Evolutionary conservation across 1,284 basidiomycete species (phyloP).

Genomic region (Quambalaria eucalypti): DNA sequence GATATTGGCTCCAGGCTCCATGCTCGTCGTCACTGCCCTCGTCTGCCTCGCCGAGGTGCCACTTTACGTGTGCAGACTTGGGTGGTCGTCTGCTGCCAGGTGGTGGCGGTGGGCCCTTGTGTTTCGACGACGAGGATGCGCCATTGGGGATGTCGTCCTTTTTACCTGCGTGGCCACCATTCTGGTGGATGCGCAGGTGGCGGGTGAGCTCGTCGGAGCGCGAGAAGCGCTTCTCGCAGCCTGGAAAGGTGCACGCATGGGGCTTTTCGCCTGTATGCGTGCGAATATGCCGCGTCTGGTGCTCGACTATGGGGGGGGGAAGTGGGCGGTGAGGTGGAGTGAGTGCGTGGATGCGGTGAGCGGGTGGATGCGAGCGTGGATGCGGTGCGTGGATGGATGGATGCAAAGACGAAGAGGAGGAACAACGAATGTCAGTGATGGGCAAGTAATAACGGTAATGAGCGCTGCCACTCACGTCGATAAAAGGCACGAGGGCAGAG

Average conservation of each 20-base stretch:
- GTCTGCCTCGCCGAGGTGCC: conserved; percentile 17
- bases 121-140: not conserved
- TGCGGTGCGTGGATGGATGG: conserved; percentile 1
- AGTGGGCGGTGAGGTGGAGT: not conserved
- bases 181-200: conserved; percentile 82
- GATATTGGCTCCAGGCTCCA: conserved; percentile 2
- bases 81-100: not conserved
- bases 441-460: too few relatives aligned
- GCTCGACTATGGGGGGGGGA: conserved; percentile 15
- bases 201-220: conserved; percentile 93
- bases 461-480: conserved; percentile 10
- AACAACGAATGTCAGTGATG: too few relatives aligned
- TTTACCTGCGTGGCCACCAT: conserved; percentile 37
- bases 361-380: not conserved
- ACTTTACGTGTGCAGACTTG: not conserved
- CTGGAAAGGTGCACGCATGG: conserved; percentile 79
- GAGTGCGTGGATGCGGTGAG: not conserved
- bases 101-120: too few relatives aligned
- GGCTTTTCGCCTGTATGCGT: conserved; percentile 98
- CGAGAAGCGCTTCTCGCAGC: conserved; percentile 97
- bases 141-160: conserved; percentile 13
- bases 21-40: conserved; percentile 32
- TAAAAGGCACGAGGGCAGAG: conserved; percentile 45
- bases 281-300: conserved; percentile 87
- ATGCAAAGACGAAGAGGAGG: conserved; percentile 19